These are phyloP conservation scores for Synura sp. DNA, from an alignment of 352 stramenopile genomes.

Conservation along the genomic window DNA sequence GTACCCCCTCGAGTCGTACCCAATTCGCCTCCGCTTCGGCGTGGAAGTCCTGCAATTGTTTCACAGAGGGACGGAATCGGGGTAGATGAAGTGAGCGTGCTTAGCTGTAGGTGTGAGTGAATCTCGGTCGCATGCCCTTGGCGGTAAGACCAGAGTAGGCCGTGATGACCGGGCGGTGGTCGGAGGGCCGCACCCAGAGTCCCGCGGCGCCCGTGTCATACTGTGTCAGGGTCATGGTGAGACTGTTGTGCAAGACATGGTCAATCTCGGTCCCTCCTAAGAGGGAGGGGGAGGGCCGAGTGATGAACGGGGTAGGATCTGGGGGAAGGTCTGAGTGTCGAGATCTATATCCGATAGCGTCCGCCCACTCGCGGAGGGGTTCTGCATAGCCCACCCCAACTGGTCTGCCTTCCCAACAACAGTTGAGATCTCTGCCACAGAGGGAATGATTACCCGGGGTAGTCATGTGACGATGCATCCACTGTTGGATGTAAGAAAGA, in stretches of 20 bases:
- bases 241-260: not conserved
- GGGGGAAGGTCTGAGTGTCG: not conserved
- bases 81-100: not conserved
- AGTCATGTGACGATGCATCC: not conserved
- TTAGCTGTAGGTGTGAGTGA: not conserved
- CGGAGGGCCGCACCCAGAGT: not conserved
- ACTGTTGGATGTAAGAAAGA: not conserved
- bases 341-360: not conserved
- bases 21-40: no score
- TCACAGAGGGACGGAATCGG: no score
- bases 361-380: not conserved
- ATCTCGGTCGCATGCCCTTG: not conserved
- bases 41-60: no score
- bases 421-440: not conserved
- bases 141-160: not conserved
- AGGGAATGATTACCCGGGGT: not conserved
- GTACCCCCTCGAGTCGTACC: no score
- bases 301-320: not conserved
- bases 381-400: not conserved
- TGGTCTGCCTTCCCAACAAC: not conserved
- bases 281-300: not conserved
- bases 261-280: constrained; percentile 3
- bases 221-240: not conserved
- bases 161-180: not conserved
- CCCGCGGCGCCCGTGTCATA: not conserved